Base-by-base conservation (phyloP, 2,329 filamentous ascomycete species). In the Penicillium sp. region DNA sequence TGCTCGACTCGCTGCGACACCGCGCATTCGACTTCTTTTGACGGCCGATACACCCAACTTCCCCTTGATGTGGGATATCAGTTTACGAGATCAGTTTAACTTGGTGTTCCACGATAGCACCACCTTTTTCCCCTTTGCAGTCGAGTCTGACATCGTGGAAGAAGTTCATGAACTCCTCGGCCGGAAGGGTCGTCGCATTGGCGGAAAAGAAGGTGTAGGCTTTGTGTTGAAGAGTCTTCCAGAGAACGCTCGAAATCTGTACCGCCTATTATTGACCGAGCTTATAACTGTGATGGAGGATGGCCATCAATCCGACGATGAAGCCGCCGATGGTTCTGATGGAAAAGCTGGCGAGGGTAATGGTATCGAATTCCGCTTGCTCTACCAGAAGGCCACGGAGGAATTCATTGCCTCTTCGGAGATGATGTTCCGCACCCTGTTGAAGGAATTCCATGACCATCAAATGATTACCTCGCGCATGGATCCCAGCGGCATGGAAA, bases 371-470 rank as follows among this genome's bases (percentile, higher is more conserved):
- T 97, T 97, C 71, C 83, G 91, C 19, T 87, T 91, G 64, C 74
- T 99, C 60, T 99, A 97, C 69, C 92, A 96, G 71, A 97, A 96
- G 77, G 92, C 94, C 2, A 89, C 93, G 5, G 92, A 97, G 75
- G 92, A 96, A 69, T 97, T 99, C 72, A 94, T 99, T 46, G 97
- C 93, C 72, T 94, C 90, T 64, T 96, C 90, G 56, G 94, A 97
- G 77, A 92, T 97, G 83, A 92, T 91, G 58, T 97, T 97, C 77
- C 83, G 94, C 56, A 96, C 92, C 23, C 73, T 99, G 69, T 75
- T 99, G 59, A 97, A 97, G 76, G 94, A 99, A 83, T 94, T 99
- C 72, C 91, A 97, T 70, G 94, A 99, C 67, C 94, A 99, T 77
- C 91, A 97, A 69, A 97, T 99, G 86, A 89, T 99, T 59, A 91